Evolutionary conservation across 2,329 filamentous ascomycete species (phyloP), one percentile per base, ranked within the genome.

Genomic region (Exophiala aquamarina): DNA sequence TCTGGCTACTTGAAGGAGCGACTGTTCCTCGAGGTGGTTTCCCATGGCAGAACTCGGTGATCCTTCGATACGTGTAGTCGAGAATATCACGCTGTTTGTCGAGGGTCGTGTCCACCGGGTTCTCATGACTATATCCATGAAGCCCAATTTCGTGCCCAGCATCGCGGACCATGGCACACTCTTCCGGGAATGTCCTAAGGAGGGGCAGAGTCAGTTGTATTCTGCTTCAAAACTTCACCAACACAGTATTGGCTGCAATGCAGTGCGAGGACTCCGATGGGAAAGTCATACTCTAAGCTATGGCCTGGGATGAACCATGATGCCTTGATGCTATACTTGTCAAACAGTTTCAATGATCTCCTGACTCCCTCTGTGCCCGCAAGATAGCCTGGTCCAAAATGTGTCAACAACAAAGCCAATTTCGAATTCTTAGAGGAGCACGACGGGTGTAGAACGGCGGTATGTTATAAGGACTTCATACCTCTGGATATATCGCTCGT

Each of bases 1-100:
- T 37, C 33, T 29, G 18, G 6, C 11, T 42, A 28, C 21, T 29
- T 11, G 19, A 90, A 0, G 87, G 86, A 1, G 85, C 86, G 0
- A 89, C 85, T 29, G 77, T 83, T 1, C 87, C 86, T 1, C 84
- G 71, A 0, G 87, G 87, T 0, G 85, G 83, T 66, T 89, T 89
- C 18, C 55, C 55, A 26, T 42, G 21, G 47, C 78, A 79, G 65
- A 92, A 91, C 0, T 87, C 81, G 0, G 82, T 87, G 26, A 91
- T 73, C 70, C 89, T 74, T 19, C 75, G 76, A 66, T 83, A 89
- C 2, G 85, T 87, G 68, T 90, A 89, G 61, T 89, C 86, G n/a
- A 92, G 75, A n/a, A 91, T 82, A 46, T 87, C 84, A 13, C 77
- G 77, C 64, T 91, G 86, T 67, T 91, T 86, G 61, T 89, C 85